Evolutionary conservation across 2,329 filamentous ascomycete genomes (phyloP).

Genomic region (Tolypocladium endophyticum): DNA sequence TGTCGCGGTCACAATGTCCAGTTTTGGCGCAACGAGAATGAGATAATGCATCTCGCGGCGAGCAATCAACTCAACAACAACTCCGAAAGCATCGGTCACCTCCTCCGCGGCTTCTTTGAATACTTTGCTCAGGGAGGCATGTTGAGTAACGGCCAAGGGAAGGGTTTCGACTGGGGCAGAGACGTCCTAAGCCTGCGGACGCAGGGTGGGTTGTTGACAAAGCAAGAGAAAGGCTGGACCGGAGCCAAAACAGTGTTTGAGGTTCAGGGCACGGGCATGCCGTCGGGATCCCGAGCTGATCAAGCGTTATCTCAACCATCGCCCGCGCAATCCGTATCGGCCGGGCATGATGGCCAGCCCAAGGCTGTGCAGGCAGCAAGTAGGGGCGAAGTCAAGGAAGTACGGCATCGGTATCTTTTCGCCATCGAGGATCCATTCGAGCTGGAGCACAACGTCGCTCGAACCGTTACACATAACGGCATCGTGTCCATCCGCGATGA

Average conservation of each 20-base stretch:
- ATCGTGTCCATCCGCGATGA: conserved; percentile 77
- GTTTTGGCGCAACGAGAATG: conserved; percentile 68
- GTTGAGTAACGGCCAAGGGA: conserved; percentile 37
- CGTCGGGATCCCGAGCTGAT: conserved; percentile 1
- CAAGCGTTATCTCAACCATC: background rate
- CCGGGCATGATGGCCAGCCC: background rate
- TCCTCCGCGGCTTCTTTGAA: conserved; percentile 78
- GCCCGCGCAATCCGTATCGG: background rate
- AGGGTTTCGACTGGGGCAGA: conserved; percentile 68
- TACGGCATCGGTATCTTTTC: conserved; percentile 72
- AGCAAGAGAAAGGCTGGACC: conserved; percentile 76
- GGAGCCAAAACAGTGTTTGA: conserved; percentile 64
- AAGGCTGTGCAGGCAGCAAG: conserved; percentile 6
- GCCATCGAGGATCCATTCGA: conserved; percentile 92
- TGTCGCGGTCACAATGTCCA: conserved; percentile 60
- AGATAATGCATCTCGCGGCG: conserved; percentile 52
- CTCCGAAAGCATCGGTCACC: conserved; percentile 53
- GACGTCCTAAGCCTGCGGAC: conserved; percentile 72
- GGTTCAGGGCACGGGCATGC: conserved; percentile 23
- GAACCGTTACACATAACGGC: conserved; percentile 74
- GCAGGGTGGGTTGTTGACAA: conserved; percentile 57
- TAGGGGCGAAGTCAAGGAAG: conserved; percentile 49
- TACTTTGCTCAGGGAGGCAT: conserved; percentile 60
- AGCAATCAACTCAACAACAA: conserved; percentile 56
- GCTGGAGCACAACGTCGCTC: conserved; percentile 74